These are phyloP conservation scores for Pythium aquatile DNA, from an alignment of 352 stramenopile genomes.

Conservation along the genomic window DNA sequence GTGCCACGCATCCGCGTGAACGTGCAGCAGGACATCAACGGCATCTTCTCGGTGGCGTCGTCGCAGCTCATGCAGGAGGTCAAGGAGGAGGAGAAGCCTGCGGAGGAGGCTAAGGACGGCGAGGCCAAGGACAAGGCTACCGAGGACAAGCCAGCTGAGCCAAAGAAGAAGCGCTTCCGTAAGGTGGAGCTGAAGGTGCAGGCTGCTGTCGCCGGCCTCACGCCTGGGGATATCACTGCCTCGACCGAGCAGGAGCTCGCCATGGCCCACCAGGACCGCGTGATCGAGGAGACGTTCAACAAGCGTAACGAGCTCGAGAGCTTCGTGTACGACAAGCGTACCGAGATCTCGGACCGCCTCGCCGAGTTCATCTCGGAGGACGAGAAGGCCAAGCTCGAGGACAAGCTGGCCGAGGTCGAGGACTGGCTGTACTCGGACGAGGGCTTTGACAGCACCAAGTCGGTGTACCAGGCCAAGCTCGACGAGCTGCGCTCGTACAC, in stretches of 20 bases:
- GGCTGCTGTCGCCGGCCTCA: slow-evolving; percentile 58
- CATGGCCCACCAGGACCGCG: slow-evolving; percentile 95
- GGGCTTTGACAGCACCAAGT: slow-evolving; percentile 98
- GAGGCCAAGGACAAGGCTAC: slow-evolving; percentile 61
- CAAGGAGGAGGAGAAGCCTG: slow-evolving; percentile 79
- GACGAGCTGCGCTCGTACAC: slow-evolving; percentile 92
- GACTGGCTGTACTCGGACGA: slow-evolving; percentile 99
- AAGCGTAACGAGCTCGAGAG: slow-evolving; percentile 99
- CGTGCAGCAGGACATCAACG: slow-evolving; percentile 97
- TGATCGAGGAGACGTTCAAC: slow-evolving; percentile 97
- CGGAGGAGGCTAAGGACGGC: slow-evolving; percentile 59
- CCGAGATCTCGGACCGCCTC: slow-evolving; percentile 90
- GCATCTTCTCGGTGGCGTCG: slow-evolving; percentile 93
- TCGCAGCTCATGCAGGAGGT: slow-evolving; percentile 98
- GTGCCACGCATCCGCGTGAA: slow-evolving; percentile 94
- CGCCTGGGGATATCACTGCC: slow-evolving; percentile 48
- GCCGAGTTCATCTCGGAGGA: slow-evolving; percentile 85
- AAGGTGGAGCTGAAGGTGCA: slow-evolving; percentile 84
- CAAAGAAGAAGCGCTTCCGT: slow-evolving; percentile 96
- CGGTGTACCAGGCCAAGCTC: slow-evolving; percentile 95
- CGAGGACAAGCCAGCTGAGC: slow-evolving; percentile 74
- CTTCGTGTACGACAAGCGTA: slow-evolving; percentile 99
- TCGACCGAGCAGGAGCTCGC: slow-evolving; percentile 91
- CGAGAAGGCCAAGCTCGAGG: slow-evolving; percentile 88
- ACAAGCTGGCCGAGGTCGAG: slow-evolving; percentile 90